These are phyloP conservation scores for Orbilia quercus DNA, from an alignment of 2,329 filamentous ascomycete species.

Conservation along the genomic window DNA sequence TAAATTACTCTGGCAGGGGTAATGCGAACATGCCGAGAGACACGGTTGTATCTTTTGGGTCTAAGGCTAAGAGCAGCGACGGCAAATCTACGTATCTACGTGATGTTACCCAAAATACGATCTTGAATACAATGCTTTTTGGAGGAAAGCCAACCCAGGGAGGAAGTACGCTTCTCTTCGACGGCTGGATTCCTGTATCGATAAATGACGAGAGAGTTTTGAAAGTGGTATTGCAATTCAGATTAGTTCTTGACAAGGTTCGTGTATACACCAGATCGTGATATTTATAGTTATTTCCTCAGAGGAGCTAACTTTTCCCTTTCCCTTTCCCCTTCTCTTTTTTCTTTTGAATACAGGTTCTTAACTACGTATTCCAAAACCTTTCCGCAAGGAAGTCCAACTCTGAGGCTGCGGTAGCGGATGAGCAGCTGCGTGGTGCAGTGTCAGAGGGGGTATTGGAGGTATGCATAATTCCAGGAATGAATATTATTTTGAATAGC, in stretches of 20 bases:
- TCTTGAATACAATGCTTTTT: slow-evolving; percentile 58
- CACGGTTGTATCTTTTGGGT: slow-evolving; percentile 58
- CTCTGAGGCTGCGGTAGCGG: slow-evolving; percentile 9
- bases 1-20: slow-evolving; percentile 57
- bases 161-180: slow-evolving; percentile 57
- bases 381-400: slow-evolving; percentile 32
- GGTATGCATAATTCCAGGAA: not conserved
- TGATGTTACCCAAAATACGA: slow-evolving; percentile 58
- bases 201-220: slow-evolving; percentile 42
- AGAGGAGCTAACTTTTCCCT: too few species aligned
- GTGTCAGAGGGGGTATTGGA: slow-evolving; percentile 43
- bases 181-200: slow-evolving; percentile 59
- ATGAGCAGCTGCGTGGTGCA: slow-evolving; percentile 29
- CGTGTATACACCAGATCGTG: not conserved
- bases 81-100: slow-evolving; percentile 58
- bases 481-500: not conserved
- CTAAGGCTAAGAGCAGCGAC: slow-evolving; percentile 59
- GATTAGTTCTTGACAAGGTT: slow-evolving; percentile 51
- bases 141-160: slow-evolving; percentile 56
- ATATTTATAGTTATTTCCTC: too few species aligned
- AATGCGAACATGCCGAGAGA: slow-evolving; percentile 46
- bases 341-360: slow-evolving; percentile 18
- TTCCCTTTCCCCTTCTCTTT: too few species aligned
- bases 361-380: slow-evolving; percentile 47
- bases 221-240: slow-evolving; percentile 45